Percentiles rank a stretch among this genome's conserved stretches.
phyloP scores from a whole-genome alignment of 192 early-diverging fungal genomes.

The Coemansia sp. region DNA sequence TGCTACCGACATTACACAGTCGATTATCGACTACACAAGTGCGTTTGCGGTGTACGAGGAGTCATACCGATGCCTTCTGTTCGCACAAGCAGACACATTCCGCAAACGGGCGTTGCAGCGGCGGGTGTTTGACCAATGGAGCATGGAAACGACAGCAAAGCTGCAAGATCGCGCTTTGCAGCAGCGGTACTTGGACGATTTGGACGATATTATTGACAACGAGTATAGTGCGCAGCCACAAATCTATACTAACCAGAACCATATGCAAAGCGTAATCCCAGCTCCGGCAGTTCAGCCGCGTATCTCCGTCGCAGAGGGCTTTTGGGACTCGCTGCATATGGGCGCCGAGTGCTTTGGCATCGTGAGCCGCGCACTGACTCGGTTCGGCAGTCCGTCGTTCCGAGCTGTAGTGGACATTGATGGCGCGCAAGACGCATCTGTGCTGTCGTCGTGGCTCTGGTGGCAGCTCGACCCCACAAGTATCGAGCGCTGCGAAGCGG shows the following conservation, averaged over 20 bases:
- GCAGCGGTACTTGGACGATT: constrained; percentile 38
- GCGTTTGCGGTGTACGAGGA: constrained; percentile 47
- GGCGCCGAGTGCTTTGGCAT: constrained; percentile 35
- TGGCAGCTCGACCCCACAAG: constrained; percentile 46
- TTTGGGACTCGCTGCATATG: constrained; percentile 50
- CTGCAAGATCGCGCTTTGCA: constrained; percentile 36
- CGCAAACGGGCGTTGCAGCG: constrained; percentile 23
- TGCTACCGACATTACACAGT: constrained; percentile 26
- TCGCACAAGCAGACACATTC: constrained; percentile 40
- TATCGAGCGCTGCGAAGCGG: not conserved
- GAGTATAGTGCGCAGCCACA: constrained; percentile 22
- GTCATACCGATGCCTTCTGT: constrained; percentile 28
- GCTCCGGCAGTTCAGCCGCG: not conserved
- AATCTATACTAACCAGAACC: not conserved
- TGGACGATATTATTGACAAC: constrained; percentile 33
- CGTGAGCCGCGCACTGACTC: constrained; percentile 15
- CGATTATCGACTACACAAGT: constrained; percentile 39
- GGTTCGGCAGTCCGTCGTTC: constrained; percentile 23
- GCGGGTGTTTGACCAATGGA: constrained; percentile 25
- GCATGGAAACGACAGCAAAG: constrained; percentile 30
- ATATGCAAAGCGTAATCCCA: not conserved
- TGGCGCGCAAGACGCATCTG: constrained; percentile 16
- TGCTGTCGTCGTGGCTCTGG: constrained; percentile 51
- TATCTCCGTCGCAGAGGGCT: constrained; percentile 13
- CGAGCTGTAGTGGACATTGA: constrained; percentile 11